phyloP scores from a whole-genome alignment of 2,329 filamentous ascomycete genomes.

The Alternaria arborescens region DNA sequence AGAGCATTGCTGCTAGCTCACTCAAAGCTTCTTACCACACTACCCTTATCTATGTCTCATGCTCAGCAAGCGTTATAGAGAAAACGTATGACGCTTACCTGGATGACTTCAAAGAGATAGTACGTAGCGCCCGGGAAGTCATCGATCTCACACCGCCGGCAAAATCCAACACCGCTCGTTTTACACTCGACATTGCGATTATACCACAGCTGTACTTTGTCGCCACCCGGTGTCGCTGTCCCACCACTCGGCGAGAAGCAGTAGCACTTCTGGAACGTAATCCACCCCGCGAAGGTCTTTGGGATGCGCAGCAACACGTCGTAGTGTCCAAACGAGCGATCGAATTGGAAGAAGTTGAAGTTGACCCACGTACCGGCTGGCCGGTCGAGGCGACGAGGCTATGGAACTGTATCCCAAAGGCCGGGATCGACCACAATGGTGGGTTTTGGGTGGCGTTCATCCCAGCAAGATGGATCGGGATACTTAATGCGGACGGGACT shows the following conservation, averaged over 20 bases:
- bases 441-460: conserved; percentile 25
- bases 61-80: conserved; percentile 18
- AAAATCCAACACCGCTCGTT: conserved; percentile 20
- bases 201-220: conserved; percentile 24
- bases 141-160: conserved; percentile 22
- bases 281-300: conserved; percentile 32
- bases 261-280: conserved; percentile 27
- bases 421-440: conserved; percentile 25
- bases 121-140: conserved; percentile 27
- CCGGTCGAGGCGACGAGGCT: conserved; percentile 24
- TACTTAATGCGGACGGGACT: conserved; percentile 8
- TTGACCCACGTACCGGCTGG: conserved; percentile 31
- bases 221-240: conserved; percentile 31
- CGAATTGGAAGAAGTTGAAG: conserved; percentile 31
- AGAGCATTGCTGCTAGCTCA: conserved; percentile 21
- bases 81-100: conserved; percentile 27
- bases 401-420: conserved; percentile 26
- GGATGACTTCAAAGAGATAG: conserved; percentile 24
- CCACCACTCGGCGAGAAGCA: conserved; percentile 30
- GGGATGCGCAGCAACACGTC: conserved; percentile 30
- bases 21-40: conserved; percentile 27
- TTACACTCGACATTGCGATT: conserved; percentile 32
- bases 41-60: conserved; percentile 19
- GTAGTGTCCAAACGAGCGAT: conserved; percentile 26
- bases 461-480: conserved; percentile 1